phyloP scores from a whole-genome alignment of 2,329 filamentous ascomycete genomes.

The Epichloe sylvatica region DNA sequence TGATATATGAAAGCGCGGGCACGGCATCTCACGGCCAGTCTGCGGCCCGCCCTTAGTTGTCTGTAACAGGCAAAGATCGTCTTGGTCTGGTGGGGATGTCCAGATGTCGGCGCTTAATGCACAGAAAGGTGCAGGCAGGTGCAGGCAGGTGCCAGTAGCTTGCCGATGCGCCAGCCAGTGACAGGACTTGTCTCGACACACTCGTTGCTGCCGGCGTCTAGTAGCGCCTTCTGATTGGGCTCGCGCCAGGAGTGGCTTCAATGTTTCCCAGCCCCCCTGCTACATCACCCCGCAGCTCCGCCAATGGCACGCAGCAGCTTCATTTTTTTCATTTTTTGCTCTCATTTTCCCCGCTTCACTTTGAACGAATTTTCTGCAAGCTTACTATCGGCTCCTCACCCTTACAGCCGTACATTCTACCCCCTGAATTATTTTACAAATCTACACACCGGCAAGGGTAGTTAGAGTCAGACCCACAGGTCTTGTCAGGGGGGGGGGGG shows the following conservation, averaged over 20 bases:
- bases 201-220: conserved; percentile 11
- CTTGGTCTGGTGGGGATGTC: not conserved
- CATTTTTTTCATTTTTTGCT: too few relatives aligned
- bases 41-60: not conserved
- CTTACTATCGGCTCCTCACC: too few relatives aligned
- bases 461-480: too few relatives aligned
- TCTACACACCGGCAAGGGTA: too few relatives aligned
- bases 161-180: conserved; percentile 3
- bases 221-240: conserved; percentile 10
- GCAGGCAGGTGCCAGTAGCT: not conserved
- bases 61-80: too few relatives aligned
- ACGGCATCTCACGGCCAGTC: not conserved
- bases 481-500: too few relatives aligned
- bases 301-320: not conserved
- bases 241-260: not conserved
- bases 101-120: conserved; percentile 1
- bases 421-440: too few relatives aligned
- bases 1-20: not conserved
- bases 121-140: not conserved
- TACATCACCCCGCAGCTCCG: not conserved
- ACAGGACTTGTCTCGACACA: not conserved
- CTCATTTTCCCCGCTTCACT: too few relatives aligned
- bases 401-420: too few relatives aligned
- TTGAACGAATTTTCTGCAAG: too few relatives aligned
- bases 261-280: not conserved